Evolutionary conservation across 2,329 filamentous ascomycete species (phyloP).

Genomic region (Aureobasidium sp.): DNA sequence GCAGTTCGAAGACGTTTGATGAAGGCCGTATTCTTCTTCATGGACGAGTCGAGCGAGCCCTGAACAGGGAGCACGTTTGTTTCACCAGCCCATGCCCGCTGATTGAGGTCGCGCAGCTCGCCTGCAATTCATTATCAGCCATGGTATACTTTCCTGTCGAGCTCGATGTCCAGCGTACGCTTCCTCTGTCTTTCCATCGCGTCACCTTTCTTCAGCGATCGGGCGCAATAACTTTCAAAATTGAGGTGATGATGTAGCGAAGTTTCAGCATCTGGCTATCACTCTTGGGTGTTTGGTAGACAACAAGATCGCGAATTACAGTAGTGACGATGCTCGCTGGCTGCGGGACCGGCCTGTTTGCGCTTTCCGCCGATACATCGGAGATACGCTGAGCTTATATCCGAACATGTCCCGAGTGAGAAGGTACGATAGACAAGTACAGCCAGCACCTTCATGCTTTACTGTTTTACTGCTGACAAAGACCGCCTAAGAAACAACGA

Average conservation of each 20-base stretch:
- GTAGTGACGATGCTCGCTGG: background rate
- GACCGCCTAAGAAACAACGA: background rate
- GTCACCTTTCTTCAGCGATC: slow-evolving; percentile 1
- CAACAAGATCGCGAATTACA: background rate
- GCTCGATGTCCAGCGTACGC: slow-evolving; percentile 25
- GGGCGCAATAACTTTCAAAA: background rate
- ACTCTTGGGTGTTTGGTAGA: background rate
- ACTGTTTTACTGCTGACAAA: background rate
- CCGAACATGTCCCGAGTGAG: background rate
- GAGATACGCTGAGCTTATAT: background rate
- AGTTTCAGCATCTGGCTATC: slow-evolving; percentile 3
- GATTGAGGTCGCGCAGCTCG: slow-evolving; percentile 83
- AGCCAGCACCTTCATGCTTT: background rate
- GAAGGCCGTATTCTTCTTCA: slow-evolving; percentile 98
- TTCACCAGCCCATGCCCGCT: slow-evolving; percentile 80
- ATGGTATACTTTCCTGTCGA: background rate
- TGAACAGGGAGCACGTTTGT: slow-evolving; percentile 73
- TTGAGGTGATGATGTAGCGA: background rate
- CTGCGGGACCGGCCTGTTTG: background rate
- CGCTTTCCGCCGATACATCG: background rate
- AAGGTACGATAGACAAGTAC: too few relatives aligned
- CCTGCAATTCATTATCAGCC: slow-evolving; percentile 42
- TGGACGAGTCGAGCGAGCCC: slow-evolving; percentile 78
- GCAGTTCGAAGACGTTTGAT: slow-evolving; percentile 93
- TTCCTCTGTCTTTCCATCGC: slow-evolving; percentile 43